These are phyloP conservation scores for Aspergillus piperis DNA, from an alignment of 2,329 filamentous ascomycete genomes.

Conservation along the genomic window DNA sequence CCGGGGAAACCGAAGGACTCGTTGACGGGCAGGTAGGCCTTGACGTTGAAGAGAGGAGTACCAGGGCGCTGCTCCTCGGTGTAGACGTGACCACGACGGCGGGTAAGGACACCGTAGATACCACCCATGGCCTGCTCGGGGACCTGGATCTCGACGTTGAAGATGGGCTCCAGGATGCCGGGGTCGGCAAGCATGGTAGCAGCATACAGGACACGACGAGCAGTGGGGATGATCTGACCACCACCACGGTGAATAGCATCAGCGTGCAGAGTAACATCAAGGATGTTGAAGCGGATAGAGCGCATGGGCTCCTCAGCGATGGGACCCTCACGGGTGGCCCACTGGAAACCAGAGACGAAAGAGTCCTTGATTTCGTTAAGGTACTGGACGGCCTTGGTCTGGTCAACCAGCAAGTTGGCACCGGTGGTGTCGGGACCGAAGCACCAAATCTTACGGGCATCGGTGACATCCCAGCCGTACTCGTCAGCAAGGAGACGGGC, in stretches of 20 bases:
- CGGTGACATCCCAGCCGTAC: constrained; percentile 98
- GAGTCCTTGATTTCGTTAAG: constrained; percentile 99
- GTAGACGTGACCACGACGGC: constrained; percentile 98
- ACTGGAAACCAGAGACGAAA: constrained; percentile 99
- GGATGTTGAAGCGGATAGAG: constrained; percentile 95
- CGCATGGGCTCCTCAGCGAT: constrained; percentile 98
- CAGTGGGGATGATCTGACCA: constrained; percentile 97
- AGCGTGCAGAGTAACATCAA: constrained; percentile 98
- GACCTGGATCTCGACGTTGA: constrained; percentile 98
- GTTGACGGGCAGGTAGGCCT: constrained; percentile 94
- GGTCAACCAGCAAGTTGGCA: constrained; percentile 97
- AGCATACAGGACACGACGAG: constrained; percentile 96
- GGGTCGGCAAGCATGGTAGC: constrained; percentile 87
- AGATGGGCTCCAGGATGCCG: constrained; percentile 92
- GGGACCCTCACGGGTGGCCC: constrained; percentile 96
- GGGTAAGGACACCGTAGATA: constrained; percentile 98
- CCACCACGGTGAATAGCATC: constrained; percentile 99
- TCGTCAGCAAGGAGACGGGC: constrained; percentile 95
- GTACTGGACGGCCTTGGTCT: constrained; percentile 99
- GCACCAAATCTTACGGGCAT: constrained; percentile 99
- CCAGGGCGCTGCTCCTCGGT: constrained; percentile 96
- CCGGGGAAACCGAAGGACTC: constrained; percentile 99
- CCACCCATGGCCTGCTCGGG: constrained; percentile 98
- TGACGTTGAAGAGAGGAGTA: constrained; percentile 99
- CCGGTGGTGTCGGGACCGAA: constrained; percentile 98